Evolutionary conservation across 371 early-diverging fungal genomes (phyloP), one percentile per base, ranked within the genome.

Genomic region (Mucor velutinosus): DNA sequence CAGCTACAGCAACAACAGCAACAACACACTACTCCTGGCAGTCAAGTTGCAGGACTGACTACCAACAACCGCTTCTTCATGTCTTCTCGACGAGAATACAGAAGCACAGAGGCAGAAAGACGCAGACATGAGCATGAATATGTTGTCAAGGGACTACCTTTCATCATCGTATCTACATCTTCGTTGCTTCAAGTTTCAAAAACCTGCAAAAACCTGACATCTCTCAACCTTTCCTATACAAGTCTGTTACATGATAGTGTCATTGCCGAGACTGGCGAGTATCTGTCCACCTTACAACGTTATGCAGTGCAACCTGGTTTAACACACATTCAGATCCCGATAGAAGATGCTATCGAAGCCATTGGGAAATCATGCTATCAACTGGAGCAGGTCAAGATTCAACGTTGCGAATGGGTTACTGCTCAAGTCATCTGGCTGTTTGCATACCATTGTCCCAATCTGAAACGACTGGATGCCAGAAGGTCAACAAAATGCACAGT

Each of bases 341-440:
- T 78, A 0, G 67, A 71, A 47, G 72, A 74, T 29, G 87, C 80
- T 4, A 80, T 89, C 59, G 66, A 81, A 56, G 72, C 80, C 0
- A 62, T 89, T 25, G 84, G 84, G 7, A 58, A 73, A 47, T 64
- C 76, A 56, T 90, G 90, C 43, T 67, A 62, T n/a, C 69, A 77
- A 4, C 70, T 90, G 4, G 60, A 71, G 32, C 66, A 77, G 41
- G 65, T 90, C 53, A 79, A 74, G 60, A 73, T 89, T 55, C 78
- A 81, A 30, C 80, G 84, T 1, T 87, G 87, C 58, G 86, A 87
- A 19, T 88, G 88, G 88, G 82, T 88, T 7, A 87, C 87, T 0
- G 76, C 81, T 1, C 80, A 76, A 11, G 71, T 82, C 7, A 77
- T 88, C 15, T 80, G 81, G 76, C 47, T 72, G 45, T 82, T 84